These are phyloP conservation scores for Gaeumannomyces sp. DNA, from an alignment of 2,329 filamentous ascomycete genomes.

Conservation along the genomic window DNA sequence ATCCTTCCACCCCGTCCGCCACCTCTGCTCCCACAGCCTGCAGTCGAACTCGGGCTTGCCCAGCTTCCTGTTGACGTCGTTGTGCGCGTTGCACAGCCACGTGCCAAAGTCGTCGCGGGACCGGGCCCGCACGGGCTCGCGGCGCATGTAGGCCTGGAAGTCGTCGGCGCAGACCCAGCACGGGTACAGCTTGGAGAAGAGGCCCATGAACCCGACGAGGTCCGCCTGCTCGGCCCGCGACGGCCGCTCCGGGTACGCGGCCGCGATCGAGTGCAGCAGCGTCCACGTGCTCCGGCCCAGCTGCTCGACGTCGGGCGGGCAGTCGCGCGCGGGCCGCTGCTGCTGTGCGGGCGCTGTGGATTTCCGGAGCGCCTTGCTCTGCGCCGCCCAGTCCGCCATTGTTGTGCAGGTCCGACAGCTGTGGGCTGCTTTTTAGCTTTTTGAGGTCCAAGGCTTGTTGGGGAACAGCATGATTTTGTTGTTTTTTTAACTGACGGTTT, in stretches of 20 bases:
- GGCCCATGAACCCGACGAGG: constrained; percentile 67
- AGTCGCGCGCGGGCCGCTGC: constrained; percentile 46
- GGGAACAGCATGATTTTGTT: neutral
- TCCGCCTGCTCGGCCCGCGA: constrained; percentile 65
- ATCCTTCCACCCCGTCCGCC: constrained; percentile 82
- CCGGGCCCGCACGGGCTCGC: constrained; percentile 56
- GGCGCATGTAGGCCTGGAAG: constrained; percentile 74
- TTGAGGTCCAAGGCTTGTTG: neutral
- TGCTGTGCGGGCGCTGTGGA: constrained; percentile 24
- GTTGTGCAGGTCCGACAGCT: constrained; percentile 70
- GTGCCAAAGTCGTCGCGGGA: constrained; percentile 65
- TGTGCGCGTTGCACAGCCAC: constrained; percentile 83
- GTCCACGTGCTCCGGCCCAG: constrained; percentile 91
- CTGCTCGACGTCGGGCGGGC: constrained; percentile 81
- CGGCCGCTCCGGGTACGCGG: constrained; percentile 71
- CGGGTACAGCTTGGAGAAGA: constrained; percentile 84
- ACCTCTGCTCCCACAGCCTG: constrained; percentile 83
- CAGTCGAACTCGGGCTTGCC: constrained; percentile 93
- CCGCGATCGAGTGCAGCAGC: constrained; percentile 84
- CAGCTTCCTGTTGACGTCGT: constrained; percentile 81
- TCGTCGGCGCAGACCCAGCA: constrained; percentile 95
- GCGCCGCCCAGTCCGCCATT: constrained; percentile 55
- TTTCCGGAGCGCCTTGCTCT: constrained; percentile 39
- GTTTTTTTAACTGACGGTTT: constrained; percentile 70
- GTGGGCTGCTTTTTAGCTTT: constrained; percentile 3